Evolutionary conservation across 495 filamentous ascomycete genomes (phyloP).

Genomic region (Aspergillus kassunensis): DNA sequence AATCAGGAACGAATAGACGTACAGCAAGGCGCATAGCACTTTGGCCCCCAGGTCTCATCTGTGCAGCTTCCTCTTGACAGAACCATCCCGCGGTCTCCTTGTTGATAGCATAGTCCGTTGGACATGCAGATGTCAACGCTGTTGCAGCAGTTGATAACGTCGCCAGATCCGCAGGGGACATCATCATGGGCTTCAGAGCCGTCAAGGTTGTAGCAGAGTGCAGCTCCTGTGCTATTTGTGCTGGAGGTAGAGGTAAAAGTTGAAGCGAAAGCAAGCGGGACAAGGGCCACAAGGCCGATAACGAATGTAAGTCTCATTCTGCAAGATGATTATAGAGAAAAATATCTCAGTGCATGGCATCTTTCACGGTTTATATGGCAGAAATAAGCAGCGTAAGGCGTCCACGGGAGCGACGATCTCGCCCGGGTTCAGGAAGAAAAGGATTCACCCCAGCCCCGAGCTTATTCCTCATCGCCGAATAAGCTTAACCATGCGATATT

Average conservation of each 20-base stretch:
- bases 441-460: not conserved
- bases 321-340: not conserved
- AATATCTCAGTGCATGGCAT: not conserved
- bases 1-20: not conserved
- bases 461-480: not conserved
- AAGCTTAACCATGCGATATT: not conserved
- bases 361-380: too few species aligned
- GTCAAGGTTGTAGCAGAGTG: slow-evolving; percentile 12
- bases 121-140: slow-evolving; percentile 8
- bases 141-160: slow-evolving; percentile 12
- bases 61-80: slow-evolving; percentile 5
- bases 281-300: not conserved
- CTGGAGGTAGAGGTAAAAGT: not conserved
- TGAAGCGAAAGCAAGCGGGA: not conserved
- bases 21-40: slow-evolving; percentile 10
- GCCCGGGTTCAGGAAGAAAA: not conserved
- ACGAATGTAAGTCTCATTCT: not conserved
- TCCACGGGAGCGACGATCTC: not conserved
- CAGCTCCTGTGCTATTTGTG: not conserved
- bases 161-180: slow-evolving; percentile 7
- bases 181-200: slow-evolving; percentile 1
- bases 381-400: too few species aligned
- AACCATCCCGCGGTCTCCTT: slow-evolving; percentile 1
- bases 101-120: slow-evolving; percentile 12
- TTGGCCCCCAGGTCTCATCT: not conserved